These are phyloP conservation scores for Vaccinium corymbosum DNA, from an alignment of 148 eudicot genomes.

Conservation along the genomic window DNA sequence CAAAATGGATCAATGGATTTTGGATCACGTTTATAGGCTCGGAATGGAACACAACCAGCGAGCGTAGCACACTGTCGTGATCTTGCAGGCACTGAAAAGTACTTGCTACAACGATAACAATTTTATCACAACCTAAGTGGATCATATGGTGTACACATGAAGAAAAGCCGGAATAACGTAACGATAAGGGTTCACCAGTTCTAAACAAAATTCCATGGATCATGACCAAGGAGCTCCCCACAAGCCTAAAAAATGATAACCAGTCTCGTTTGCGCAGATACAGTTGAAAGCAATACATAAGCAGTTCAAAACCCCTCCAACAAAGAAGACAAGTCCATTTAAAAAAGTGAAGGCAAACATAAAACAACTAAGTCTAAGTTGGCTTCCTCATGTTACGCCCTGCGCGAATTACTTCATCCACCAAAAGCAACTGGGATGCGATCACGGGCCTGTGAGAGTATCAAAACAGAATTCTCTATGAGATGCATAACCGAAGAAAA, in stretches of 20 bases:
- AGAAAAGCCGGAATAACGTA: background rate
- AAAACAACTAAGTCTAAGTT: conserved; percentile 45
- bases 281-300: background rate
- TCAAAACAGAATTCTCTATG: background rate
- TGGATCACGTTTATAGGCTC: background rate
- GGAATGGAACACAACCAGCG: background rate
- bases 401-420: conserved; percentile 97
- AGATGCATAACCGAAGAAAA: background rate
- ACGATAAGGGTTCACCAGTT: background rate
- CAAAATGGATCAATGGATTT: background rate
- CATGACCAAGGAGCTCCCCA: background rate
- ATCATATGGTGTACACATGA: background rate
- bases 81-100: background rate
- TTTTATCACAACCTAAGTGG: background rate
- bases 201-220: conserved; percentile 2
- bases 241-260: background rate
- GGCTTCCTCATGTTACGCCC: conserved; percentile 99
- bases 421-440: conserved; percentile 84
- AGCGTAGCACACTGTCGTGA: background rate
- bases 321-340: background rate
- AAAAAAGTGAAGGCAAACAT: background rate
- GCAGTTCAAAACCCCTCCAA: background rate
- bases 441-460: conserved; percentile 70
- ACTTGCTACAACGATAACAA: background rate
- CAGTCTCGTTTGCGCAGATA: background rate